Base-by-base conservation (phyloP, 2,329 filamentous ascomycete genomes). In the Venturia asperata region DNA sequence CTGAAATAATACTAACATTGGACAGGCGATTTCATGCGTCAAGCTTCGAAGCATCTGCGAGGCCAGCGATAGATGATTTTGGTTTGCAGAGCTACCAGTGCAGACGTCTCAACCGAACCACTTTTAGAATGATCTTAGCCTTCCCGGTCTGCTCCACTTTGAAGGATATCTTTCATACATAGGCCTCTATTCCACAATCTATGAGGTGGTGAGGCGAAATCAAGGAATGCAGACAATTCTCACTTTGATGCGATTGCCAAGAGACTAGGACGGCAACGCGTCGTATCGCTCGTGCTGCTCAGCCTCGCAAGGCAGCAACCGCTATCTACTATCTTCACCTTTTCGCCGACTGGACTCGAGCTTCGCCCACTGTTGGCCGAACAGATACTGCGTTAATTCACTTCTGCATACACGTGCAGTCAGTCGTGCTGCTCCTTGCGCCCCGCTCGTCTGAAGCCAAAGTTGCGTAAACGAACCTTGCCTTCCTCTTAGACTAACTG, bases 1-100 rank as follows among this genome's bases (percentile, higher is more conserved):
- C 72, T 71, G 1, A 75, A 74, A 58, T 67, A 68, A 27, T 75
- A 72, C 64, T 75, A 74, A 56, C 74, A 74, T 62, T 74, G 73
- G 41, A 72, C 71, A 3, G 73, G 74, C 11, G 73, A 75, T 61
- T 75, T 74, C 58, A 72, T 75, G 37, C 67, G 69, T 52, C 74
- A 75, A 68, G 73, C 73, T 21, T 72, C 73, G 27, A 65, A 64
- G 42, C 64, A 74, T 67, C 61, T 75, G 37, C 61, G 71, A 71
- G 37, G 68, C 69, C 30, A 68, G 70, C 10, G 49, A 66, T 39
- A 61, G 69, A 7, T 69, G 70, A 49, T 11, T 2, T 27, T 10
- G 45, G 45, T 63, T 21, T 68, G 2, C 39, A 21, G 13, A 56
- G 37, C 52, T 27, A 56, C 37, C 13, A 15, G 27, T n/a, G 21